Evolutionary conservation across 768 basidiomycete species (phyloP).

Genomic region (Lentinula aciculospora): DNA sequence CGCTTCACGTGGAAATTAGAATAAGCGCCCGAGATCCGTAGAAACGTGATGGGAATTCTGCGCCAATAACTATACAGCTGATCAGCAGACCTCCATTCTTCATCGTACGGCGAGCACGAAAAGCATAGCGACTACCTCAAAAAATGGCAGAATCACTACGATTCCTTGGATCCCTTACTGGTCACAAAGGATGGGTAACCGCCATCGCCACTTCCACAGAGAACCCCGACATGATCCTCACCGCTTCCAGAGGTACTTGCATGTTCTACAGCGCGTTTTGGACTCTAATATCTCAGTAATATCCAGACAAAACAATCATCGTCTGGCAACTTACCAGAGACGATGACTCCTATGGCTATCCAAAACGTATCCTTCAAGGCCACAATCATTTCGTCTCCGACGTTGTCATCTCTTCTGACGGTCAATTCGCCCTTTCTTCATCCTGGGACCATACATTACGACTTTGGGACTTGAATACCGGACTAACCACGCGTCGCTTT

Average conservation of each 20-base stretch:
- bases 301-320: slow-evolving; percentile 96
- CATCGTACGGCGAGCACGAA: slow-evolving; percentile 6
- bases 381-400: slow-evolving; percentile 99
- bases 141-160: slow-evolving; percentile 81
- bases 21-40: no score
- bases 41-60: not conserved
- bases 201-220: slow-evolving; percentile 97
- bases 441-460: slow-evolving; percentile 99
- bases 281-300: slow-evolving; percentile 20
- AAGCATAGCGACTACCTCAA: slow-evolving; percentile 13
- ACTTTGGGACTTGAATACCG: slow-evolving; percentile 99
- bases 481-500: slow-evolving; percentile 92
- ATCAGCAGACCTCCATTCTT: not conserved
- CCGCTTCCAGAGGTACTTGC: slow-evolving; percentile 87
- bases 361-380: slow-evolving; percentile 95
- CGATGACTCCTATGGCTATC: slow-evolving; percentile 88
- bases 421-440: slow-evolving; percentile 97
- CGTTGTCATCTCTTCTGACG: slow-evolving; percentile 98
- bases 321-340: slow-evolving; percentile 98
- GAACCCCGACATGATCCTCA: slow-evolving; percentile 99
- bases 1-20: no score
- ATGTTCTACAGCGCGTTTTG: slow-evolving; percentile 12
- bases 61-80: slow-evolving; percentile 5
- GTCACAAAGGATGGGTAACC: slow-evolving; percentile 97
- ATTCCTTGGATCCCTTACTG: slow-evolving; percentile 87